These are phyloP conservation scores for Chaetomiaceae sp. DNA, from an alignment of 2,329 filamentous ascomycete species.

Conservation along the genomic window DNA sequence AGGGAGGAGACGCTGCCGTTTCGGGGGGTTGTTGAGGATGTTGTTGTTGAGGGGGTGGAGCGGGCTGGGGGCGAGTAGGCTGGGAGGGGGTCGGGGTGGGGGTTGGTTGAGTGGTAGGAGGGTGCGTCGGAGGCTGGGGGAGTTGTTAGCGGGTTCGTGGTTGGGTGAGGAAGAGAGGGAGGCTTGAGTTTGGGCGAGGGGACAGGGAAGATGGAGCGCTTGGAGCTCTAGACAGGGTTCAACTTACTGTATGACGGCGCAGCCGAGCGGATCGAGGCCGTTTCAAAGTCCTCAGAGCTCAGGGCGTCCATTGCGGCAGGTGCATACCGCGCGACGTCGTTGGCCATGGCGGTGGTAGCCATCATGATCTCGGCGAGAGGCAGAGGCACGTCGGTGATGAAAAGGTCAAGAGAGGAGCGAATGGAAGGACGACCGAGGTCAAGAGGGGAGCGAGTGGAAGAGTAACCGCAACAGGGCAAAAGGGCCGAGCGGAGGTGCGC, in stretches of 20 bases:
- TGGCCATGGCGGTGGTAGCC: constrained; percentile 15
- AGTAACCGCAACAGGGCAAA: constrained; percentile 1
- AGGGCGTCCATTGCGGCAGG: constrained; percentile 27
- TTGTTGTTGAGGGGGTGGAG: neutral
- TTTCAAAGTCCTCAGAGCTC: constrained; percentile 57
- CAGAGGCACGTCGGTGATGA: neutral
- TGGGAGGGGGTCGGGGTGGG: constrained; percentile 45
- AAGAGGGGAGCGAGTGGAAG: neutral
- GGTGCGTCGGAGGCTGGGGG: constrained; percentile 58
- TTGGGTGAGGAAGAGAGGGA: neutral
- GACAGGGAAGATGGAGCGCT: neutral
- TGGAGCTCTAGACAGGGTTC: neutral
- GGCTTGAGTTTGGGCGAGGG: neutral
- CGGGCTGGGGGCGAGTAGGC: constrained; percentile 44
- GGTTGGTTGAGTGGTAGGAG: constrained; percentile 56
- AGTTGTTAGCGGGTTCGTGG: neutral
- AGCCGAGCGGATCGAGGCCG: constrained; percentile 60
- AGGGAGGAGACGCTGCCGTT: constrained; percentile 14
- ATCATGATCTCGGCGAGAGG: neutral
- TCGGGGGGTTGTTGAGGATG: neutral
- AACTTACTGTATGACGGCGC: constrained; percentile 64
- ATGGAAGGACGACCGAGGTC: neutral
- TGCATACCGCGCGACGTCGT: constrained; percentile 15
- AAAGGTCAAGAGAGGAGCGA: neutral
- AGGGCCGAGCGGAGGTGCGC: neutral